phyloP scores from a whole-genome alignment of 768 basidiomycete species.

The Gloeopeniophorella convolvens region DNA sequence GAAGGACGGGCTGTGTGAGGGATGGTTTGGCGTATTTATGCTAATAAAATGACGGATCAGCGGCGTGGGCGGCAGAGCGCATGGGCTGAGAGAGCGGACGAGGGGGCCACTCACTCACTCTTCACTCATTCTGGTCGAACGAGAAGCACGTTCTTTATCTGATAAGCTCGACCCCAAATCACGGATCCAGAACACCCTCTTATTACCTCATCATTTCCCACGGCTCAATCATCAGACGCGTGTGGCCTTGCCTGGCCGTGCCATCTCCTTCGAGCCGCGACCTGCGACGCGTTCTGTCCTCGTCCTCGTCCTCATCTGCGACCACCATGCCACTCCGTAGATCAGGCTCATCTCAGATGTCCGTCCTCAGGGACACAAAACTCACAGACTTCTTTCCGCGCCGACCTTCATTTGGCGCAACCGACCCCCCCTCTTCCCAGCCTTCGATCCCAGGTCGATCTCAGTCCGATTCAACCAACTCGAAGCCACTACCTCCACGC shows the following conservation, averaged over 20 bases:
- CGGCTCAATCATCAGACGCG: too few relatives aligned
- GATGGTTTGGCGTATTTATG: background rate
- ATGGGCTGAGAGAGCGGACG: too few relatives aligned
- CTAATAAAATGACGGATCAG: background rate
- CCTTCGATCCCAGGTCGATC: background rate
- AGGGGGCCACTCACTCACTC: too few relatives aligned
- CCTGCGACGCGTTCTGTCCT: too few relatives aligned
- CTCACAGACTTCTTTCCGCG: conserved; percentile 14
- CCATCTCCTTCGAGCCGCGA: too few relatives aligned
- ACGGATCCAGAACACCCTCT: too few relatives aligned
- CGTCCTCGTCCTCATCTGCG: too few relatives aligned
- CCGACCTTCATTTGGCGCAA: background rate
- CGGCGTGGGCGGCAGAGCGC: too few relatives aligned
- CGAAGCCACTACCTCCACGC: background rate
- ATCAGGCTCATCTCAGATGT: conserved; percentile 3
- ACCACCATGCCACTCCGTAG: too few relatives aligned
- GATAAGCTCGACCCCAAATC: conserved; percentile 2
- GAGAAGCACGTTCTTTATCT: background rate
- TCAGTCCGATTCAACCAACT: background rate
- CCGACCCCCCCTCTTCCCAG: background rate
- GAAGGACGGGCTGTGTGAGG: background rate
- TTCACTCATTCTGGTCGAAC: too few relatives aligned
- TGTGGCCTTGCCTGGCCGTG: too few relatives aligned
- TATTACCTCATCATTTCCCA: too few relatives aligned
- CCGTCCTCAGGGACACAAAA: conserved; percentile 7